Conservation (phyloP, 768 basidiomycete species). For the Clitopilus passeckerianus region DNA sequence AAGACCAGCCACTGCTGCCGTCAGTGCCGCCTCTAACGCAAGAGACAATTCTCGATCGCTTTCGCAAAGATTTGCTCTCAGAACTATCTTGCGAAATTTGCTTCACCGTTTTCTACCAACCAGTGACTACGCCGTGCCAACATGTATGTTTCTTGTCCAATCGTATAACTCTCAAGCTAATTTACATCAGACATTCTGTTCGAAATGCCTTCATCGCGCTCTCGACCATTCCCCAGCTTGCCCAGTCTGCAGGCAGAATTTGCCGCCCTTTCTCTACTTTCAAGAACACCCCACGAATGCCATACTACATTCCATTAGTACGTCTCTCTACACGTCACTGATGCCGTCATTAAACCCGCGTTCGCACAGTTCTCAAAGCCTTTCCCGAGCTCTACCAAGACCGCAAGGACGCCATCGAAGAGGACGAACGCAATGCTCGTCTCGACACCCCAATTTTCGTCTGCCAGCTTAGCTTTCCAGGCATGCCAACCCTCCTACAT, state of each 20-base stretch:
- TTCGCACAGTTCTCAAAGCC: slow-evolving; percentile 51
- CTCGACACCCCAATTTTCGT: slow-evolving; percentile 91
- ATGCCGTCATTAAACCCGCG: slow-evolving; percentile 4
- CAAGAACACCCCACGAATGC: slow-evolving; percentile 78
- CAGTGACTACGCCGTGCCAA: slow-evolving; percentile 92
- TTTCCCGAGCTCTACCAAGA: slow-evolving; percentile 64
- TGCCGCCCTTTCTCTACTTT: slow-evolving; percentile 75
- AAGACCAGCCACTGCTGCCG: slow-evolving; percentile 25
- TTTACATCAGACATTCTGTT: slow-evolving; percentile 75
- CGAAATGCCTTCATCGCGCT: slow-evolving; percentile 82
- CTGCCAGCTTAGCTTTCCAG: slow-evolving; percentile 86
- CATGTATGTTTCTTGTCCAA: slow-evolving; percentile 52
- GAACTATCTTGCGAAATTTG: slow-evolving; percentile 93
- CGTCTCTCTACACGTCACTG: slow-evolving; percentile 15
- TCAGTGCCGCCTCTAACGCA: slow-evolving; percentile 15
- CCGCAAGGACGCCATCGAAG: slow-evolving; percentile 56
- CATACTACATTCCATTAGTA: slow-evolving; percentile 65
- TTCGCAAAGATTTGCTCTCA: slow-evolving; percentile 58
- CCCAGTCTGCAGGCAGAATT: slow-evolving; percentile 78
- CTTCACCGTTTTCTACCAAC: slow-evolving; percentile 75
- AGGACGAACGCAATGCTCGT: slow-evolving; percentile 72
- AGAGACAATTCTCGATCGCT: slow-evolving; percentile 25
- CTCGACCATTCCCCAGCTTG: slow-evolving; percentile 82
- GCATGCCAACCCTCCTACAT: slow-evolving; percentile 84
- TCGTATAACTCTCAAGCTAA: slow-evolving; percentile 4